Evolutionary conservation across 108 stramenopile species (phyloP).

Genomic region (Cyclostephanos tholiformis): DNA sequence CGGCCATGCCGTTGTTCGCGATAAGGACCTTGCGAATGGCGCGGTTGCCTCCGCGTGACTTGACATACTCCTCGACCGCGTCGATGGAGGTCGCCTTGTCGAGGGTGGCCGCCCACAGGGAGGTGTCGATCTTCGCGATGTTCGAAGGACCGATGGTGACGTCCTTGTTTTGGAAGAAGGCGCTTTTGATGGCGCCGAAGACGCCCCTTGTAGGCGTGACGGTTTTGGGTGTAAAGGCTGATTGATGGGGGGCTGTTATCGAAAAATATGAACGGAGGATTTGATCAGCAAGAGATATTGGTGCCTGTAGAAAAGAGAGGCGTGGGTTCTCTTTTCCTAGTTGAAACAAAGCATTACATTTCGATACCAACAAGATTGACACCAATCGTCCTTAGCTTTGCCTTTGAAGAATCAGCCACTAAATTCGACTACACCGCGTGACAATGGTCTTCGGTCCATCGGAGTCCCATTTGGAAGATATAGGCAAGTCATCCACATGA

Average conservation of each 20-base stretch:
- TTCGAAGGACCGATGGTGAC: slow-evolving; percentile 4
- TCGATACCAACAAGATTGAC: neutral
- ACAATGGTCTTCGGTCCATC: neutral
- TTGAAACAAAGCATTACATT: neutral
- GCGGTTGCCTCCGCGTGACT: slow-evolving; percentile 82
- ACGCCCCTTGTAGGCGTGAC: slow-evolving; percentile 17
- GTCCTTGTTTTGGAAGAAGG: slow-evolving; percentile 39
- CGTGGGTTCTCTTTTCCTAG: neutral
- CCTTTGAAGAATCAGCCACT: neutral
- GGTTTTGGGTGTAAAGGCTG: slow-evolving; percentile 34
- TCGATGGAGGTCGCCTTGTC: slow-evolving; percentile 38
- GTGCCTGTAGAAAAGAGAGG: neutral
- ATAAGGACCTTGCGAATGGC: slow-evolving; percentile 89
- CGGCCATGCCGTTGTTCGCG: slow-evolving; percentile 99
- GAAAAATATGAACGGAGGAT: slow-evolving; percentile 1
- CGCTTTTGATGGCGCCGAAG: slow-evolving; percentile 36
- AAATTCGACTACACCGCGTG: neutral
- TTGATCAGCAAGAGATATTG: neutral
- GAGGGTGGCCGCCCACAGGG: slow-evolving; percentile 41
- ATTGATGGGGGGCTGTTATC: slow-evolving; percentile 36
- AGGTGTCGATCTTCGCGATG: slow-evolving; percentile 19
- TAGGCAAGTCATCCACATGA: neutral
- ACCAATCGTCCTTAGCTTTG: neutral
- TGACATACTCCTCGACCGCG: slow-evolving; percentile 89
- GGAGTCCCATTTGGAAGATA: neutral